Conservation (phyloP, 75 land plant genomes). For the Larix kaempferi region DNA sequence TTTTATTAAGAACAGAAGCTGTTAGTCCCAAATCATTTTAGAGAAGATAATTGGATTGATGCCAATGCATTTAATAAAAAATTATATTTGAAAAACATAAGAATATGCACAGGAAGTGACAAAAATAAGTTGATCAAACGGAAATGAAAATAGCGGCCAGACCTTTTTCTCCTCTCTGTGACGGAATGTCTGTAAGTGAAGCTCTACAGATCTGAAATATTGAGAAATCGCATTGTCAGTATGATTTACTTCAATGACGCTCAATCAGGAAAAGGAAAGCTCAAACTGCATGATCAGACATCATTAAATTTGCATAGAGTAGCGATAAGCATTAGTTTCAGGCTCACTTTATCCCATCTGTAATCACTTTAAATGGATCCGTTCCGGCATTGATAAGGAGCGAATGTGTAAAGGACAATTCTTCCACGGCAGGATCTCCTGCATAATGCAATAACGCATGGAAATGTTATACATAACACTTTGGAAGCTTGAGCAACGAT, state of each 20-base stretch:
- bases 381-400: constrained; percentile 65
- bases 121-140: not conserved
- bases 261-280: not conserved
- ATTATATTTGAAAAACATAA: not conserved
- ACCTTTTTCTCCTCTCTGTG: constrained; percentile 87
- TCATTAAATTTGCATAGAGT: not conserved
- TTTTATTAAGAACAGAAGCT: not conserved
- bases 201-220: constrained; percentile 56
- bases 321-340: no score
- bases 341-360: constrained; percentile 66
- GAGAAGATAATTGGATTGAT: not conserved
- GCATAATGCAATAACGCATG: constrained; percentile 1
- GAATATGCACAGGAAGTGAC: not conserved
- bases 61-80: not conserved
- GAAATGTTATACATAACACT: not conserved
- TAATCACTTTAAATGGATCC: constrained; percentile 80
- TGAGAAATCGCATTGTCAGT: not conserved
- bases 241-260: not conserved
- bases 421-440: constrained; percentile 73
- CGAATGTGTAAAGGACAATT: constrained; percentile 47
- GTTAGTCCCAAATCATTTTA: no score
- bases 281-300: not conserved
- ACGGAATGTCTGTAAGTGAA: constrained; percentile 59
- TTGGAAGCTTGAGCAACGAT: not conserved
- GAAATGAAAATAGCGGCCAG: not conserved